These are phyloP conservation scores for Prunus armeniaca DNA, from an alignment of 306 rosid genomes.

Conservation along the genomic window DNA sequence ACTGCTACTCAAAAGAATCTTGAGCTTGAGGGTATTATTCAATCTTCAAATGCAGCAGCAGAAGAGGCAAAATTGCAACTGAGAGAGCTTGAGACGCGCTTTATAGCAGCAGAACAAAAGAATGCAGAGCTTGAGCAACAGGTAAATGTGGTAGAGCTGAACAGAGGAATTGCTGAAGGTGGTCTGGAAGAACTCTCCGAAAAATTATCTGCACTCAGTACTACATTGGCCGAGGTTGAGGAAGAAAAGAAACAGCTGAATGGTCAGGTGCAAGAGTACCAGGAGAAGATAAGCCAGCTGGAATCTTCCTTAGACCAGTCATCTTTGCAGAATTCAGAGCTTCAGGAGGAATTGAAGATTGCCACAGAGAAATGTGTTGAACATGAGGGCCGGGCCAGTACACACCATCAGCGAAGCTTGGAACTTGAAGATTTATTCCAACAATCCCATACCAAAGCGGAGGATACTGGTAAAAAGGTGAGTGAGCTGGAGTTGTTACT, in stretches of 20 bases:
- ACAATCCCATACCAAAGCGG: conserved; percentile 65
- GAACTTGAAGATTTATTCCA: conserved; percentile 92
- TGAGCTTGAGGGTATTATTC: conserved; percentile 67
- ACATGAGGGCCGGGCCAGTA: conserved; percentile 72
- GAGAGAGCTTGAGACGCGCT: conserved; percentile 61
- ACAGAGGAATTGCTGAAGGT: conserved; percentile 51
- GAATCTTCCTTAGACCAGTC: conserved; percentile 64
- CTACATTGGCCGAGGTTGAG: conserved; percentile 45
- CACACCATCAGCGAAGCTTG: conserved; percentile 62
- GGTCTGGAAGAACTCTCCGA: conserved; percentile 57
- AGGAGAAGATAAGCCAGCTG: conserved; percentile 57
- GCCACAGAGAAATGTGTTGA: conserved; percentile 52
- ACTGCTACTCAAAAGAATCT: conserved; percentile 61
- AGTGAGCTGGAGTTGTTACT: conserved; percentile 83
- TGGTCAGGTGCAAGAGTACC: conserved; percentile 48
- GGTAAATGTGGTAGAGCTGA: conserved; percentile 50
- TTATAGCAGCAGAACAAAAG: conserved; percentile 58
- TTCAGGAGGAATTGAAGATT: conserved; percentile 72
- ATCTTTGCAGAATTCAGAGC: conserved; percentile 40
- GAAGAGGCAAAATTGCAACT: conserved; percentile 72
- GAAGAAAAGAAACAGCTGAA: conserved; percentile 59
- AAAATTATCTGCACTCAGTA: conserved; percentile 54
- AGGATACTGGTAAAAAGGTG: conserved; percentile 58
- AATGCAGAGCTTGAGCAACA: conserved; percentile 82
- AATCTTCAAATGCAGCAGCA: conserved; percentile 50